Evolutionary conservation across 73 alveolate species (phyloP), one percentile per base, ranked within the genome.

Genomic region (Durusdinium trenchii): DNA sequence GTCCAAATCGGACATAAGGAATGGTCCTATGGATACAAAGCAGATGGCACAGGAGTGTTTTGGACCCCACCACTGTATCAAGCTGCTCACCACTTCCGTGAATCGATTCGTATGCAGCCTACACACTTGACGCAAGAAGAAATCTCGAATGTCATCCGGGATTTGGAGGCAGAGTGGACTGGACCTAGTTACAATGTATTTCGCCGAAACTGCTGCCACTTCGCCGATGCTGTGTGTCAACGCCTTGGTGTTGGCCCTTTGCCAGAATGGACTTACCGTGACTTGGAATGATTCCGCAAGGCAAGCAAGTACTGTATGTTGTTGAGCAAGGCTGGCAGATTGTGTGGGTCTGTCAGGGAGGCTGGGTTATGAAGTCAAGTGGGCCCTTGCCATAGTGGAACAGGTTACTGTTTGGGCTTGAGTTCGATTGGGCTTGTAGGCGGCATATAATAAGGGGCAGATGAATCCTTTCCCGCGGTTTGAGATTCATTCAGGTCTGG

Each of bases 241-340:
- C 87, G 84, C 30, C 98, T 91, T 1, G 89, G 82, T 6, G 82
- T 91, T 28, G 98, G 98, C 52, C 45, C n/a, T 46, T 47, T 91
- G 38, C 98, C 98, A 3, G 98, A 91, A 54, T 91, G 98, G 98
- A 91, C 98, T 35, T 91, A 81, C 98, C 98, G 98, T 36, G 32
- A 3, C 97, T 91, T 36, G 97, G 64, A n/a, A n/a, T n/a, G n/a
- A n/a, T n/a, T 9, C 76, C 28, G 7, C 83, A 71, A 12, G 48
- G 30, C 38, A 46, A 7, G 35, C 0, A 28, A 71, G 35, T 46
- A n/a, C n/a, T n/a, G n/a, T n/a, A n/a, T n/a, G n/a, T n/a, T n/a
- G n/a, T n/a, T n/a, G n/a, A n/a, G n/a, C n/a, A n/a, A n/a, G n/a
- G n/a, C n/a, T n/a, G n/a, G n/a, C n/a, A n/a, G n/a, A n/a, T n/a